Evolutionary conservation across 352 stramenopile genomes (phyloP), one percentile per base, ranked within the genome.

Genomic region (Globisporangium spiculum): DNA sequence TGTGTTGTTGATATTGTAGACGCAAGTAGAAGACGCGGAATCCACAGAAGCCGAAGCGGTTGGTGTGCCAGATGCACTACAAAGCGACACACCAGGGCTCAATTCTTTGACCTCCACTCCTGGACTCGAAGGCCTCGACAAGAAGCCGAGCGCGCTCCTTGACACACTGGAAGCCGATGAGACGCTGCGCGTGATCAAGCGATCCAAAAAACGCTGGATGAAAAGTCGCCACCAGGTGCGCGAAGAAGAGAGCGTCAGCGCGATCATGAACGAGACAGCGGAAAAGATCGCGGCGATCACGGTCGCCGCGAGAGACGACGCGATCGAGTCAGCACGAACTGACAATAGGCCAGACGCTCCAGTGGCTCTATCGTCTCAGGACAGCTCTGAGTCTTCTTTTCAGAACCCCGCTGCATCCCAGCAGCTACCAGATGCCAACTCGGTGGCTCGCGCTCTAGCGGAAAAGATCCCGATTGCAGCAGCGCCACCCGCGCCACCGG

Each of bases 161-260:
- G 75, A 75, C 41, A 80, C 77, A n/a, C 70, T 92, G 20, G 80
- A 83, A 36, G 79, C 81, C 18, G 83, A 78, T 18, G 79, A 90
- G 48, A 80, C 77, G 48, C 70, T 79, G 36, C 78, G 79, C 10
- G 73, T 76, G 48, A 81, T 77, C 50, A 81, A 86, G 57, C 83
- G 86, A 36, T 83, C 78, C 4, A 85, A 89, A 34, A 86, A 88
- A 58, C 62, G 78, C 16, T 90, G 84, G 84, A 78, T 80, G 36
- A 84, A 87, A 65, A 80, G 80, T 44, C 77, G 80, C 9, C 72
- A 83, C 58, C 79, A 82, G 60, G 81, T 92, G 18, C 75, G 79
- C 4, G 74, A 88, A 56, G 80, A 92, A 60, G 84, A 92, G 71
- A 77, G 71, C 32, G 81, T 84, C 20, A 85, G 70, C 63, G 83